A percentile compares a stretch with the other conserved stretches of the same genome.
Evolutionary conservation across 1,284 basidiomycete genomes (phyloP).

Genomic region (Boletus calvinii): DNA sequence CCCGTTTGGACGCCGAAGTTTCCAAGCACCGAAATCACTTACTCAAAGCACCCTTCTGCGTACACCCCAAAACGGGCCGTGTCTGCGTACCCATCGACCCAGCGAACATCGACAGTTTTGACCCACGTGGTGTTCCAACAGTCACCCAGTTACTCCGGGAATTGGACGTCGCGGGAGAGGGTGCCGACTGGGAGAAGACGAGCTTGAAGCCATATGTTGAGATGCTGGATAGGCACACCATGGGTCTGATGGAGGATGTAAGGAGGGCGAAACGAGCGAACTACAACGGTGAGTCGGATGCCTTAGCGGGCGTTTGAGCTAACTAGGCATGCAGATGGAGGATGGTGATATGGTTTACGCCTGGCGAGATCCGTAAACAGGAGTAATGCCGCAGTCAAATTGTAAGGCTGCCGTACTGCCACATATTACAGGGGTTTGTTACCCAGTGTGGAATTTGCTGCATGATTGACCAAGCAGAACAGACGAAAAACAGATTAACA

Average conservation of each 20-base stretch:
- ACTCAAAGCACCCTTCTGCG: constrained; percentile 95
- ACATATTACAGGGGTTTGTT: constrained; percentile 4
- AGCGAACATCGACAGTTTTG: constrained; percentile 74
- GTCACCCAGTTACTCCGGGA: constrained; percentile 82
- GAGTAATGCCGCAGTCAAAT: background rate
- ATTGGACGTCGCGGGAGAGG: constrained; percentile 54
- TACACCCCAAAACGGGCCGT: constrained; percentile 95
- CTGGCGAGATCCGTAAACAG: no score
- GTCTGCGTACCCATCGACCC: constrained; percentile 95
- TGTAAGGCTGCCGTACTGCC: background rate
- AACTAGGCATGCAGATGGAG: constrained; percentile 16
- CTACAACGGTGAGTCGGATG: constrained; percentile 16
- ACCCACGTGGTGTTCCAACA: constrained; percentile 85
- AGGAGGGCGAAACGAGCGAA: constrained; percentile 49
- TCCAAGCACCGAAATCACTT: constrained; percentile 97
- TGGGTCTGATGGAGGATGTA: constrained; percentile 58
- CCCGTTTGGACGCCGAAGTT: constrained; percentile 94
- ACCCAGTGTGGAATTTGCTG: constrained; percentile 6
- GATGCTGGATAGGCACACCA: constrained; percentile 78
- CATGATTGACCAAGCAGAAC: constrained; percentile 17
- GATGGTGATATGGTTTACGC: constrained; percentile 25
- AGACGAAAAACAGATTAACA: constrained; percentile 1
- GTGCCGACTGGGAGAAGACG: constrained; percentile 68
- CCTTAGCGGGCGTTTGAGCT: background rate
- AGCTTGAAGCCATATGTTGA: constrained; percentile 88